These are phyloP conservation scores for Cordyceps fumosorosea DNA, from an alignment of 2,329 filamentous ascomycete genomes.

Conservation along the genomic window DNA sequence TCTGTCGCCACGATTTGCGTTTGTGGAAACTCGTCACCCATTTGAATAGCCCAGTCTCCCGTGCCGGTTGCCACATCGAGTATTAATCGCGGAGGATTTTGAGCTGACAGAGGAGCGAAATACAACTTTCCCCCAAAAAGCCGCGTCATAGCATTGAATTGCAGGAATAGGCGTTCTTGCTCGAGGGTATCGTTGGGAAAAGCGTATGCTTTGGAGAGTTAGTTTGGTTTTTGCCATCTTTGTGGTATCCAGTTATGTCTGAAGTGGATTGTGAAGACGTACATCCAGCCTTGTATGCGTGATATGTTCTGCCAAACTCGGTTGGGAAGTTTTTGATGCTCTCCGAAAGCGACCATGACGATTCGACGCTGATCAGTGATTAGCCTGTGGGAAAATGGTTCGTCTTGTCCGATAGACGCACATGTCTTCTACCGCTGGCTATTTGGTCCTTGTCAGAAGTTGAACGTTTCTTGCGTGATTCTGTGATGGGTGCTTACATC, in stretches of 20 bases:
- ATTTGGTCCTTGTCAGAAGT: neutral
- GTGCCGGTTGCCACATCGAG: slow-evolving; percentile 41
- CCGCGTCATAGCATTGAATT: slow-evolving; percentile 31
- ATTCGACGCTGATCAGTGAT: slow-evolving; percentile 15
- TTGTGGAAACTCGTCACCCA: slow-evolving; percentile 55
- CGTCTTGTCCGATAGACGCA: neutral
- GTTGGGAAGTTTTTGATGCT: slow-evolving; percentile 36
- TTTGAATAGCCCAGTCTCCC: slow-evolving; percentile 59
- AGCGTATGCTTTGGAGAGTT: slow-evolving; percentile 31
- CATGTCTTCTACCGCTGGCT: slow-evolving; percentile 11
- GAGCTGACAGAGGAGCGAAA: slow-evolving; percentile 35
- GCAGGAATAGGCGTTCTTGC: slow-evolving; percentile 34
- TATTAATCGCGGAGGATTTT: slow-evolving; percentile 29
- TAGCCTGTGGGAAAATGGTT: neutral
- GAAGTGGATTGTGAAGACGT: slow-evolving; percentile 18
- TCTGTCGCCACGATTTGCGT: slow-evolving; percentile 57
- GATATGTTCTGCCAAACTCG: slow-evolving; percentile 40
- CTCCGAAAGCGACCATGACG: slow-evolving; percentile 33
- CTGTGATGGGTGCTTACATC: slow-evolving; percentile 4
- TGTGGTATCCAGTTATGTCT: neutral
- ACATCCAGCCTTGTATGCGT: slow-evolving; percentile 42
- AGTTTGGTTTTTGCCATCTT: neutral
- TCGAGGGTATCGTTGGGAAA: slow-evolving; percentile 40
- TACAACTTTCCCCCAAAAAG: slow-evolving; percentile 34
- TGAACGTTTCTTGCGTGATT: too few species aligned